phyloP scores from a whole-genome alignment of 495 filamentous ascomycete genomes.

The Tuber umbilicatum region DNA sequence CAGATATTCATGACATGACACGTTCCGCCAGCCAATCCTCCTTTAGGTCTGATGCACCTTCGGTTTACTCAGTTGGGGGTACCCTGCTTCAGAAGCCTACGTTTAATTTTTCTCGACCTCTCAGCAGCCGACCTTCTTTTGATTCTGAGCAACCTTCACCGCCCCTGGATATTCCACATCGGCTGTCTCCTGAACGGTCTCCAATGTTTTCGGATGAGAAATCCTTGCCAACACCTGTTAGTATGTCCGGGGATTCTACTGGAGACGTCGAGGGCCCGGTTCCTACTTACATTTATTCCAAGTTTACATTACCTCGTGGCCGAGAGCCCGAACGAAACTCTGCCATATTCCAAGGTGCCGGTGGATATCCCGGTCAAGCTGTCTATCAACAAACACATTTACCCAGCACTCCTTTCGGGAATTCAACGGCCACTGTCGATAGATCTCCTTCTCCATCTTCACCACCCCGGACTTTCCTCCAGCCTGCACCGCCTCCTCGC shows the following conservation, averaged over 20 bases:
- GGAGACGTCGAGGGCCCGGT: conserved; percentile 51
- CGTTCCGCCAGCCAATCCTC: conserved; percentile 34
- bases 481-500: conserved; percentile 20
- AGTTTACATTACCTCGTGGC: conserved; percentile 74
- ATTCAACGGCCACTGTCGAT: conserved; percentile 59
- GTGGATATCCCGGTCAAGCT: background rate
- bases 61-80: conserved; percentile 50
- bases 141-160: conserved; percentile 48
- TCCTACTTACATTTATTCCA: conserved; percentile 75
- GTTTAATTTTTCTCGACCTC: conserved; percentile 88
- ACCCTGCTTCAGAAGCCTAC: conserved; percentile 61
- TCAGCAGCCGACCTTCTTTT: conserved; percentile 64
- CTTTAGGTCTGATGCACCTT: conserved; percentile 42
- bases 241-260: conserved; percentile 55
- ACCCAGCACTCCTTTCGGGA: conserved; percentile 46
- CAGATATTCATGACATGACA: conserved; percentile 82
- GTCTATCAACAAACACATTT: background rate
- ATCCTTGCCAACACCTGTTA: conserved; percentile 56
- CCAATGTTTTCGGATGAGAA: conserved; percentile 58
- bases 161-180: conserved; percentile 40
- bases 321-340: conserved; percentile 67
- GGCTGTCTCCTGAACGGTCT: conserved; percentile 57
- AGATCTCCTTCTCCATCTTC: conserved; percentile 53
- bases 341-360: conserved; percentile 52
- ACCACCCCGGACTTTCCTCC: conserved; percentile 42